Percentiles rank a stretch among this genome's conserved stretches.
Conservation (phyloP, 495 filamentous ascomycete genomes). For the Aeminium ludgeri region DNA sequence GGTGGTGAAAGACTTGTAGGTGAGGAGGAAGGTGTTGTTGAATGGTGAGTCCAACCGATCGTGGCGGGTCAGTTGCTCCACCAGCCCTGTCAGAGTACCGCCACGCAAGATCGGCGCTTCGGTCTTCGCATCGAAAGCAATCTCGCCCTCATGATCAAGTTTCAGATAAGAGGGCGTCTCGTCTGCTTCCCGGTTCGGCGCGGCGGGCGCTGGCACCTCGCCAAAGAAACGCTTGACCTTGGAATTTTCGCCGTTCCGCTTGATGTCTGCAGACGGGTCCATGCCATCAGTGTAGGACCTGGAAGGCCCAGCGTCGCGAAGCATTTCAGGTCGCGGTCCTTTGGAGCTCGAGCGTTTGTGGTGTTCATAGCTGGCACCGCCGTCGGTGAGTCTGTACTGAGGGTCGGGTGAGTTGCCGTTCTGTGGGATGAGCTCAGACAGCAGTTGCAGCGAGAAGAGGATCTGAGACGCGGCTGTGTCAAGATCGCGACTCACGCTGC, state of each 20-base stretch:
- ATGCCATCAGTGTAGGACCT: conserved; percentile 53
- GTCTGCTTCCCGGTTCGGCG: conserved; percentile 39
- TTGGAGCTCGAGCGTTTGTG: conserved; percentile 15
- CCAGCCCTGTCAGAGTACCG: conserved; percentile 71
- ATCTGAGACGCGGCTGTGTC: conserved; percentile 78
- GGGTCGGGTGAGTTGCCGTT: conserved; percentile 29
- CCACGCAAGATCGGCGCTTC: conserved; percentile 61
- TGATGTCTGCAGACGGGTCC: conserved; percentile 38
- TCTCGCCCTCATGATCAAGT: conserved; percentile 78
- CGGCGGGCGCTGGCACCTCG: conserved; percentile 47
- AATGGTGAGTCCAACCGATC: conserved; percentile 91
- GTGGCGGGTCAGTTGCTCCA: conserved; percentile 92
- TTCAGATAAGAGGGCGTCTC: conserved; percentile 69
- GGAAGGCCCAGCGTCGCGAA: conserved; percentile 30
- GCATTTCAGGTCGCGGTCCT: conserved; percentile 15
- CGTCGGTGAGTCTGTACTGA: conserved; percentile 27
- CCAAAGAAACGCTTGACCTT: conserved; percentile 85
- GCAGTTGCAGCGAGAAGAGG: conserved; percentile 67
- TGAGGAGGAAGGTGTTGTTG: conserved; percentile 94
- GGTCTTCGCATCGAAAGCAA: conserved; percentile 70
- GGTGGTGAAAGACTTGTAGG: conserved; percentile 86
- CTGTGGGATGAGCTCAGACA: conserved; percentile 61
- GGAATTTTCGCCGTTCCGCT: conserved; percentile 47
- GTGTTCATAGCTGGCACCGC: conserved; percentile 12
- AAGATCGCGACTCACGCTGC: conserved; percentile 55